A percentile compares a stretch with the other conserved stretches of the same genome.
Conservation (phyloP, 306 rosid species). For the Dryas octopetala region DNA sequence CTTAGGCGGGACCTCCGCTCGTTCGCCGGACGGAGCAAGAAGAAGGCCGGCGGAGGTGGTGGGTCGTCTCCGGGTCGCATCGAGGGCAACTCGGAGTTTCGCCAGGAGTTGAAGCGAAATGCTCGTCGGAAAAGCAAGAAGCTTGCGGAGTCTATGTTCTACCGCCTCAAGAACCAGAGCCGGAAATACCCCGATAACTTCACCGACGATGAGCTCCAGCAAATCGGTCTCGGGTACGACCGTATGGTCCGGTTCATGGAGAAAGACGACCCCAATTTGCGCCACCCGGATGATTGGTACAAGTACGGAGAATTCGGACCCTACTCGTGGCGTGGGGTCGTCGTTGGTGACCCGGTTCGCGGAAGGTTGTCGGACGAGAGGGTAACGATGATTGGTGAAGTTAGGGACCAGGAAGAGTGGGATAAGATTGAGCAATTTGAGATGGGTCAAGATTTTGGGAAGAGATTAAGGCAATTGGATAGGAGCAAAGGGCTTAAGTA, state of each 20-base stretch:
- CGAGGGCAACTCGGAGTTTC: constrained; percentile 59
- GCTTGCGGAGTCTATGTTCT: constrained; percentile 62
- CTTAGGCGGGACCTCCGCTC: constrained; percentile 34
- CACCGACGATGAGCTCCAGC: constrained; percentile 76
- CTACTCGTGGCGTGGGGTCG: constrained; percentile 86
- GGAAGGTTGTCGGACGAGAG: constrained; percentile 72
- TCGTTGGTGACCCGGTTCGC: constrained; percentile 73
- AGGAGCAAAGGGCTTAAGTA: constrained; percentile 51
- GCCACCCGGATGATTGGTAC: constrained; percentile 88
- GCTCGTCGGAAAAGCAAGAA: constrained; percentile 59
- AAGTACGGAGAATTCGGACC: constrained; percentile 90
- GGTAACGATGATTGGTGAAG: constrained; percentile 72
- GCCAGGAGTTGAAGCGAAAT: constrained; percentile 48
- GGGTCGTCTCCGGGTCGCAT: constrained; percentile 49
- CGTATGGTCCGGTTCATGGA: constrained; percentile 85
- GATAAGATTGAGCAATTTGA: constrained; percentile 82
- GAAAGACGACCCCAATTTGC: constrained; percentile 82
- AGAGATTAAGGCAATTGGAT: constrained; percentile 59
- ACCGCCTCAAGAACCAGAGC: constrained; percentile 61
- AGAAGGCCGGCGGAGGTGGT: constrained; percentile 40
- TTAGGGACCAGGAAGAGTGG: constrained; percentile 85
- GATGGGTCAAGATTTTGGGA: constrained; percentile 67
- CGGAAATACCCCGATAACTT: constrained; percentile 66
- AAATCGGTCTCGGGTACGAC: constrained; percentile 82
- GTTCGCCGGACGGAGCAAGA: constrained; percentile 69